Percentiles rank a stretch among this genome's conserved stretches.
Conservation (phyloP, 331 rosid genomes). For the Rosa hybrid region DNA sequence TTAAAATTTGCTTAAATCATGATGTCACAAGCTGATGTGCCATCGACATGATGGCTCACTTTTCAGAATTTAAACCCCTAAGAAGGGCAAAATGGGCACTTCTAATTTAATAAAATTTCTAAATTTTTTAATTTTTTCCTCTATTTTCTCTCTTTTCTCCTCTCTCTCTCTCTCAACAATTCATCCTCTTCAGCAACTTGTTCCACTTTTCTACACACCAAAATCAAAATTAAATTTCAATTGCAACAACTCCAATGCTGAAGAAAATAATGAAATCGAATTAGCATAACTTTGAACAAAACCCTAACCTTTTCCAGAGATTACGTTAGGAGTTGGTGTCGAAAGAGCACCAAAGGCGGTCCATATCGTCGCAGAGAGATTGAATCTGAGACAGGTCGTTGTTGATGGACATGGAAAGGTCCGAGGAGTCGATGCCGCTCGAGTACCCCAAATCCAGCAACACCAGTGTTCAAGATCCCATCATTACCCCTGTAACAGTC, state of each 20-base stretch:
- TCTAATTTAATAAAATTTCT: too few species aligned
- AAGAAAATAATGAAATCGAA: background rate
- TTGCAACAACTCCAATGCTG: background rate
- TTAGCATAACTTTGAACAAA: background rate
- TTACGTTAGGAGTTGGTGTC: conserved; percentile 77
- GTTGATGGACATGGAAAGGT: conserved; percentile 57
- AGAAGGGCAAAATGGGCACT: too few species aligned
- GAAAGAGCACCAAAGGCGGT: conserved; percentile 76
- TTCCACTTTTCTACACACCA: conserved; percentile 67
- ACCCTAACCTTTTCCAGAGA: conserved; percentile 75
- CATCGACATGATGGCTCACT: too few species aligned
- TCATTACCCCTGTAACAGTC: background rate
- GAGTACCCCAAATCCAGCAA: background rate
- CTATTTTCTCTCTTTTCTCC: too few species aligned
- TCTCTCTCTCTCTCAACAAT: conserved; percentile 49
- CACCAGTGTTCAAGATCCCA: background rate
- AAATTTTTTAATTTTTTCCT: too few species aligned
- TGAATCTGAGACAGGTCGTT: conserved; percentile 72
- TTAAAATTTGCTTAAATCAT: too few species aligned
- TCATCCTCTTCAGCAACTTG: conserved; percentile 80
- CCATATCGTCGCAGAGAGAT: conserved; percentile 80
- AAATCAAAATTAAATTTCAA: background rate
- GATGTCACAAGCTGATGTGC: too few species aligned
- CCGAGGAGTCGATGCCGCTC: conserved; percentile 39
- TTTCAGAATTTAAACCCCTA: too few species aligned